Percentiles rank a stretch among this genome's conserved stretches.
phyloP scores from a whole-genome alignment of 306 rosid genomes.

The Dryas alaskensis region DNA sequence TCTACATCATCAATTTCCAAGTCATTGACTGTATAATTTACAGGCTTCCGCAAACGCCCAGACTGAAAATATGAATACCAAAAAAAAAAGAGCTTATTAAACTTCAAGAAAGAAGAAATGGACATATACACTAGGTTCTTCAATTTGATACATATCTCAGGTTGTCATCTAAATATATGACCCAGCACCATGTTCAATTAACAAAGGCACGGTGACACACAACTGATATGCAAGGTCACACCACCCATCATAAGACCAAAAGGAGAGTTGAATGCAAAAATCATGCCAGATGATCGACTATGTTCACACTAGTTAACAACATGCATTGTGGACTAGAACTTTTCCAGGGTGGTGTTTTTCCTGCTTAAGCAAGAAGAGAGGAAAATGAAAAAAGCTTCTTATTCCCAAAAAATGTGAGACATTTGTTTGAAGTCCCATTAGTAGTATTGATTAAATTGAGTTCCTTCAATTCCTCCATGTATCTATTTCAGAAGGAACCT shows the following conservation, averaged over 20 bases:
- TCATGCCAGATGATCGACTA: neutral
- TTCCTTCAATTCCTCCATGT: too few relatives aligned
- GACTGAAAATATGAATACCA: constrained; percentile 51
- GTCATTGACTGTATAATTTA: constrained; percentile 45
- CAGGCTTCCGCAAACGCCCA: constrained; percentile 54
- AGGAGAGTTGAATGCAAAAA: neutral
- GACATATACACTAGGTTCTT: neutral
- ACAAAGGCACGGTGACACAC: neutral
- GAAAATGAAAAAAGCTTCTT: too few relatives aligned
- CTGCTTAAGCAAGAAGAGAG: too few relatives aligned
- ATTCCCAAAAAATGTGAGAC: too few relatives aligned
- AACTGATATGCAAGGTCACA: neutral
- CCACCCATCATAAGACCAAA: neutral
- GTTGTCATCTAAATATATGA: neutral
- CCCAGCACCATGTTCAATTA: neutral
- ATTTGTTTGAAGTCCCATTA: too few relatives aligned
- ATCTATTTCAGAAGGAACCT: too few relatives aligned
- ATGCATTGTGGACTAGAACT: too few relatives aligned
- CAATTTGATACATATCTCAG: neutral
- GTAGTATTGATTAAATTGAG: too few relatives aligned
- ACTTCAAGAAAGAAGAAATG: neutral
- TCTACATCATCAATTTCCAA: constrained; percentile 43
- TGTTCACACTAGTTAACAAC: neutral
- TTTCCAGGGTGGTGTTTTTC: too few relatives aligned
- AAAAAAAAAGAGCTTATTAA: constrained; percentile 2